Evolutionary conservation across 495 filamentous ascomycete genomes (phyloP).

Genomic region (Daldinia concentrica): DNA sequence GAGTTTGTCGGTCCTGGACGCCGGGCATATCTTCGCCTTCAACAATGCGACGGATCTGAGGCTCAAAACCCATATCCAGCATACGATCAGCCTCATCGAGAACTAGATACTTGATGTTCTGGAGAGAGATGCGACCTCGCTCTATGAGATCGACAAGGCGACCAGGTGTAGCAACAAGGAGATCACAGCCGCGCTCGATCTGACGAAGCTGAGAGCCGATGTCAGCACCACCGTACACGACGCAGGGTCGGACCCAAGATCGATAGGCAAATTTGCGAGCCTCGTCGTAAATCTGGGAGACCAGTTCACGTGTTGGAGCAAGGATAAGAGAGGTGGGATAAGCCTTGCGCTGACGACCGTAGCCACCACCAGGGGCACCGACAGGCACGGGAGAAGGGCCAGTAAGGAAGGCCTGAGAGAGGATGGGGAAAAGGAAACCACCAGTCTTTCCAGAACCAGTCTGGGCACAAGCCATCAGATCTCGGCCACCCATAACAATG

Average conservation of each 20-base stretch:
- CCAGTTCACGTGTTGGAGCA: conserved; percentile 95
- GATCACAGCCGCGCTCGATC: conserved; percentile 97
- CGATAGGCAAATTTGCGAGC: conserved; percentile 98
- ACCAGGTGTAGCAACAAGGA: conserved; percentile 95
- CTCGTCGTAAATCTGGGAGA: conserved; percentile 98
- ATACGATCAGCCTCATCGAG: conserved; percentile 99
- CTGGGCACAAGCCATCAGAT: conserved; percentile 99
- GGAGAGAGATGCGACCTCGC: conserved; percentile 94
- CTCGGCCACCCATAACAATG: conserved; percentile 94
- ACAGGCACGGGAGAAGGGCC: conserved; percentile 78
- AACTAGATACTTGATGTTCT: conserved; percentile 98
- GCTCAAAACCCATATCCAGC: conserved; percentile 99
- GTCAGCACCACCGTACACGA: conserved; percentile 98
- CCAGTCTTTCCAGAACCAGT: conserved; percentile 99
- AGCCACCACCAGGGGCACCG: conserved; percentile 68
- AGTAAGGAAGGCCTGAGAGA: conserved; percentile 92
- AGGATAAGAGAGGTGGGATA: conserved; percentile 95
- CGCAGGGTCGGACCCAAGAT: conserved; percentile 97
- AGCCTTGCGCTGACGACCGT: conserved; percentile 89
- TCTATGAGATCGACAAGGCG: conserved; percentile 97
- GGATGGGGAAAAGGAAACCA: conserved; percentile 97
- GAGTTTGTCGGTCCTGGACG: conserved; percentile 86
- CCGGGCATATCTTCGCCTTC: conserved; percentile 97
- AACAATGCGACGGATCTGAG: conserved; percentile 97
- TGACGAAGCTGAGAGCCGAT: conserved; percentile 96